Conservation (phyloP, 345 rosid genomes). For the Excoecaria agallocha region DNA sequence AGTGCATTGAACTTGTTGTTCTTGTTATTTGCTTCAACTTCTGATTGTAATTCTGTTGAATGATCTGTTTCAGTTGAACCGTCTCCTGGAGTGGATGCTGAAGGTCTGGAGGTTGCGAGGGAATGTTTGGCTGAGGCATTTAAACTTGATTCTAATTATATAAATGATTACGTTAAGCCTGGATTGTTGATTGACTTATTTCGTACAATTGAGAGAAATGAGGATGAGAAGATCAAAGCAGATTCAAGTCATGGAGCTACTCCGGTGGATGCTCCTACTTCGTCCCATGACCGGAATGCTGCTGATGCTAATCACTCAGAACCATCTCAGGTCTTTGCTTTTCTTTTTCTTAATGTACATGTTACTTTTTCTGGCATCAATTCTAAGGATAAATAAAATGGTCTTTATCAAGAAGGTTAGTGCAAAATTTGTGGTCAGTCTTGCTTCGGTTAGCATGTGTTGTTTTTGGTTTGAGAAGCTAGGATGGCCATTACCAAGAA, state of each 20-base stretch:
- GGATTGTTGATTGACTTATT: conserved; percentile 55
- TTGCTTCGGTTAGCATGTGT: not conserved
- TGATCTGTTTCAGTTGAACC: conserved; percentile 49
- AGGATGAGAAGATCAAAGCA: conserved; percentile 12
- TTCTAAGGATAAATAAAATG: too few relatives aligned
- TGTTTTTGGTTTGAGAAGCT: not conserved
- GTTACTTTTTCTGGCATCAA: not conserved
- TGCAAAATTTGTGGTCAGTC: not conserved
- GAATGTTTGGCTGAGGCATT: conserved; percentile 71
- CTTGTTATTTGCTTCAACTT: not conserved
- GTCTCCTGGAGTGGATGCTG: conserved; percentile 63
- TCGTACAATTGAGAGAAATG: conserved; percentile 39
- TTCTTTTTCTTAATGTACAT: conserved; percentile 8
- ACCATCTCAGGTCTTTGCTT: conserved; percentile 20
- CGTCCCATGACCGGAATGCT: conserved; percentile 29
- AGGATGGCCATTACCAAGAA: not conserved
- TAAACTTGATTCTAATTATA: conserved; percentile 34
- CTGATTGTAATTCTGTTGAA: not conserved
- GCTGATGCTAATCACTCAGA: conserved; percentile 24
- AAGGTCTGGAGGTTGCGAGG: conserved; percentile 77
- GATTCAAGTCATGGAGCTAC: conserved; percentile 17
- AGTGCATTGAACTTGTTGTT: not conserved
- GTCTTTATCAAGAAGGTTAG: not conserved
- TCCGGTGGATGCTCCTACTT: conserved; percentile 35
- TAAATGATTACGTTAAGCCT: conserved; percentile 31